A percentile compares a stretch with the other conserved stretches of the same genome.
Conservation (phyloP, 805 yeast genomes). For the Vanderwaltozyma polyspora region DNA sequence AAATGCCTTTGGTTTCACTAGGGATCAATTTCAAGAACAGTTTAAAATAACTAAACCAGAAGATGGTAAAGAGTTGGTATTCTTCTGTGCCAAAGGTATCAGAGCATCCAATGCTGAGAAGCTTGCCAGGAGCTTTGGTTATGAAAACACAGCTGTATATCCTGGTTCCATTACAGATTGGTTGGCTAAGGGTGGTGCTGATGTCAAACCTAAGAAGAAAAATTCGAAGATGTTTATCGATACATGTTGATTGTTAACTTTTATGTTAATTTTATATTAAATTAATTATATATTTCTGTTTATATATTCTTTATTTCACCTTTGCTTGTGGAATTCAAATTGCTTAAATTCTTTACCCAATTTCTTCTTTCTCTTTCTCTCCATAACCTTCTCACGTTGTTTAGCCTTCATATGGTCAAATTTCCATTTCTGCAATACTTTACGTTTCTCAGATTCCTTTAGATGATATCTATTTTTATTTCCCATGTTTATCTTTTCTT, state of each 20-base stretch:
- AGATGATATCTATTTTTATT: conserved; percentile 45
- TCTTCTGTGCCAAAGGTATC: conserved; percentile 81
- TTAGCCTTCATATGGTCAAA: conserved; percentile 60
- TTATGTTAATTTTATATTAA: too few species aligned
- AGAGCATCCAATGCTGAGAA: conserved; percentile 75
- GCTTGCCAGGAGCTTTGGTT: conserved; percentile 71
- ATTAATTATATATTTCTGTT: too few species aligned
- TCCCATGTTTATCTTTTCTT: conserved; percentile 40
- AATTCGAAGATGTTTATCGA: too few species aligned
- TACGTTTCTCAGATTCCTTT: conserved; percentile 60
- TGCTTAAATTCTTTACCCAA: conserved; percentile 67
- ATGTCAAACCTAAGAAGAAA: not conserved
- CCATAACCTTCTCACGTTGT: conserved; percentile 73
- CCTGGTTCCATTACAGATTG: conserved; percentile 78
- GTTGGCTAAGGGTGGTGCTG: conserved; percentile 29
- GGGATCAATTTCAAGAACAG: conserved; percentile 56
- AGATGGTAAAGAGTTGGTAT: conserved; percentile 50
- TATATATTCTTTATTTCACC: not conserved
- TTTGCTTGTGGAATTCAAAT: conserved; percentile 29
- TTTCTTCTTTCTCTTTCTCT: conserved; percentile 77
- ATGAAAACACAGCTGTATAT: conserved; percentile 63
- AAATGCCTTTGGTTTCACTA: conserved; percentile 63
- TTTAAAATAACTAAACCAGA: conserved; percentile 70
- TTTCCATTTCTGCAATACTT: conserved; percentile 65
- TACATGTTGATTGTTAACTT: too few species aligned